Evolutionary conservation across 306 rosid genomes (phyloP).

Genomic region (Trifolium repens): DNA sequence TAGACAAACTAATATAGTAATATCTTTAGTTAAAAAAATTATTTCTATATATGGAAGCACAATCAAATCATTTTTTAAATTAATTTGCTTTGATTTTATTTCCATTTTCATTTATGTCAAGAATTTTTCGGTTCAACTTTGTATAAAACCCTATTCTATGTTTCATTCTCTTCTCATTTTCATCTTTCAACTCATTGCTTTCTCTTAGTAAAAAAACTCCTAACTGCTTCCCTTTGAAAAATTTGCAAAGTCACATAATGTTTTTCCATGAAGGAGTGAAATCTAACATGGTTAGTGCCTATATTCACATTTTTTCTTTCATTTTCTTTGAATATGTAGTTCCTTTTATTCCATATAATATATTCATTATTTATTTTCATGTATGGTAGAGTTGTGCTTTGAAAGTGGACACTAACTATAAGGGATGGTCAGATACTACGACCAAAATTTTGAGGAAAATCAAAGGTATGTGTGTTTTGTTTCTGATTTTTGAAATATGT

Average conservation of each 20-base stretch:
- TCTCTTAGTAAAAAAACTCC: no score
- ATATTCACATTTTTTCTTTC: not conserved
- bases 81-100: no score
- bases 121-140: no score
- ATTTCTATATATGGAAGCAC: no score
- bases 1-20: no score
- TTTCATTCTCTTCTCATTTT: no score
- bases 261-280: not conserved
- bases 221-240: not conserved
- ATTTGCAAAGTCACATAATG: conserved; percentile 3
- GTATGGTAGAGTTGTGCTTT: conserved; percentile 27
- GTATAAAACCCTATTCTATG: not conserved
- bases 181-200: no score
- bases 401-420: conserved; percentile 31
- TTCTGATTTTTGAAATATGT: not conserved
- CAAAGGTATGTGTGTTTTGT: conserved; percentile 8
- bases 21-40: no score
- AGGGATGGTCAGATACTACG: conserved; percentile 30
- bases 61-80: no score
- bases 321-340: not conserved
- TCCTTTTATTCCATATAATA: not conserved
- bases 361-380: not conserved
- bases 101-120: no score
- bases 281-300: conserved; percentile 2
- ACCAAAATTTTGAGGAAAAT: conserved; percentile 25